Percentiles rank a stretch among this genome's conserved stretches.
phyloP scores from a whole-genome alignment of 2,329 filamentous ascomycete species.

The Nemania abortiva region DNA sequence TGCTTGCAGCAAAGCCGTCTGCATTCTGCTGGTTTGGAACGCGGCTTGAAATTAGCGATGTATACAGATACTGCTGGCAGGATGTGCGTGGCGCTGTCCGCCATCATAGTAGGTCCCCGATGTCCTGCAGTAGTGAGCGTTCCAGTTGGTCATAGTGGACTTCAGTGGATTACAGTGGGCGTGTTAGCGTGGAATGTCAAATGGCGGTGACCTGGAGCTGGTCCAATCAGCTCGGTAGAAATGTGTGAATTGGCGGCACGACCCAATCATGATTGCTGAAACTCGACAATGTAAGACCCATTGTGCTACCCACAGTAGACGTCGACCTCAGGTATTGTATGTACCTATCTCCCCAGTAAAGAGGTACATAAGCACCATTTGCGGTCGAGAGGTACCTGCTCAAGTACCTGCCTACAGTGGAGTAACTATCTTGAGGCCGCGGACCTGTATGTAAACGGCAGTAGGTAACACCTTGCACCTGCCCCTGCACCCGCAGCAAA shows the following conservation, averaged over 20 bases:
- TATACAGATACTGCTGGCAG: slow-evolving; percentile 32
- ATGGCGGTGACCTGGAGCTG: slow-evolving; percentile 47
- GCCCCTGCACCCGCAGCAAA: slow-evolving; percentile 5
- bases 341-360: background rate
- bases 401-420: background rate
- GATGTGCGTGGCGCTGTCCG: slow-evolving; percentile 24
- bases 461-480: background rate
- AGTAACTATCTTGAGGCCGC: background rate
- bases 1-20: slow-evolving; percentile 27
- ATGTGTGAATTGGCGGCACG: slow-evolving; percentile 9
- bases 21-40: slow-evolving; percentile 18
- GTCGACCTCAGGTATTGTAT: background rate
- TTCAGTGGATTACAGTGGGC: slow-evolving; percentile 29
- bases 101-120: slow-evolving; percentile 30
- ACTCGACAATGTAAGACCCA: slow-evolving; percentile 13
- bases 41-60: slow-evolving; percentile 41
- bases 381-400: background rate
- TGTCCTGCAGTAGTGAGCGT: slow-evolving; percentile 30
- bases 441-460: background rate
- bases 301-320: background rate
- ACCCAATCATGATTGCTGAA: slow-evolving; percentile 47
- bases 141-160: slow-evolving; percentile 37
- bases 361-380: background rate
- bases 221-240: slow-evolving; percentile 35
- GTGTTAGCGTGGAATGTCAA: slow-evolving; percentile 37